Evolutionary conservation across 2,329 filamentous ascomycete genomes (phyloP).

Genomic region (Ophiostoma quercus): DNA sequence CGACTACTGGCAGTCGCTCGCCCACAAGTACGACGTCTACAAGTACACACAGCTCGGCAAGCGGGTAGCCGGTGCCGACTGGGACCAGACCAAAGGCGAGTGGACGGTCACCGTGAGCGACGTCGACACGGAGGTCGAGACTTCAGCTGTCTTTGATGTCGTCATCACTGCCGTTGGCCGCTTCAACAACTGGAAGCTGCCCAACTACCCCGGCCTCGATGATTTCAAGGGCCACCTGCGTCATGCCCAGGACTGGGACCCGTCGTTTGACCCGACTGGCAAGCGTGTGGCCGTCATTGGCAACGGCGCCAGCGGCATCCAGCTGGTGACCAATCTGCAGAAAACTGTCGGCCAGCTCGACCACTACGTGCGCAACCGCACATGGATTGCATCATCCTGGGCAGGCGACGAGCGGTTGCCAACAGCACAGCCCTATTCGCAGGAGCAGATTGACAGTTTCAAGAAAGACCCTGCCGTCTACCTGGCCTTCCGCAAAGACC

Average conservation of each 20-base stretch:
- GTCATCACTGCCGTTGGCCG: slow-evolving; percentile 59
- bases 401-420: slow-evolving; percentile 51
- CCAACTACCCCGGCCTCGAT: slow-evolving; percentile 46
- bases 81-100: slow-evolving; percentile 47
- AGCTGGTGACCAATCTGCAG: slow-evolving; percentile 47
- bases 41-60: slow-evolving; percentile 51
- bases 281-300: slow-evolving; percentile 52
- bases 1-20: slow-evolving; percentile 60
- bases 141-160: slow-evolving; percentile 49
- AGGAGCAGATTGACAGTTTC: slow-evolving; percentile 53
- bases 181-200: slow-evolving; percentile 51
- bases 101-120: slow-evolving; percentile 53
- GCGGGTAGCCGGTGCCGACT: slow-evolving; percentile 51
- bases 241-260: slow-evolving; percentile 53
- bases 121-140: slow-evolving; percentile 36
- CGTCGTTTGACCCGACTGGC: slow-evolving; percentile 43
- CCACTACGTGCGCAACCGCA: slow-evolving; percentile 60
- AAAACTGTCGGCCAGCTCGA: slow-evolving; percentile 48
- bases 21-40: slow-evolving; percentile 60
- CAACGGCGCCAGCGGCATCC: slow-evolving; percentile 50
- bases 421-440: slow-evolving; percentile 49
- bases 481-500: slow-evolving; percentile 51
- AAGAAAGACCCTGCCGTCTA: slow-evolving; percentile 56
- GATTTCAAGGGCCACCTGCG: slow-evolving; percentile 50
- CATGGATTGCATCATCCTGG: slow-evolving; percentile 63